Conservation (phyloP, 352 stramenopile genomes). For the Blastocystis sp. region DNA sequence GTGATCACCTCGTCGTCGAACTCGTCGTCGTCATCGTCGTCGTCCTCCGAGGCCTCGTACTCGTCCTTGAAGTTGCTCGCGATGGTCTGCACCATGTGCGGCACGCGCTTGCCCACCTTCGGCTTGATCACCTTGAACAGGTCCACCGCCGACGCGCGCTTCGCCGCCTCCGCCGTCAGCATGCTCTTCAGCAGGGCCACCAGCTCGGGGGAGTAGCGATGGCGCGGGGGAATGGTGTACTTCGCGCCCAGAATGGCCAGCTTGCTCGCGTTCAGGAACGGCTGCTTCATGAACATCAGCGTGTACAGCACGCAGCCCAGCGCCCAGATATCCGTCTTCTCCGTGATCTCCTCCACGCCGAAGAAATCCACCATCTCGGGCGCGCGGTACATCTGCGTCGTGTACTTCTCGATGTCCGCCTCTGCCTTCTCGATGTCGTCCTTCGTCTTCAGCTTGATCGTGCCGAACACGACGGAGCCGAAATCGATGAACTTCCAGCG, state of each 20-base stretch:
- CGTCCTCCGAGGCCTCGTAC: slow-evolving; percentile 1
- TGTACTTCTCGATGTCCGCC: slow-evolving; percentile 90
- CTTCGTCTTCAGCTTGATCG: slow-evolving; percentile 80
- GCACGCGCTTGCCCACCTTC: slow-evolving; percentile 53
- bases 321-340: slow-evolving; percentile 87
- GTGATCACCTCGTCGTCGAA: slow-evolving; percentile 62
- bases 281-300: slow-evolving; percentile 89
- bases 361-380: slow-evolving; percentile 94
- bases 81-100: not conserved
- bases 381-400: slow-evolving; percentile 92
- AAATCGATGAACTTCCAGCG: slow-evolving; percentile 89
- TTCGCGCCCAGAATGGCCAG: slow-evolving; percentile 86
- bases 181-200: slow-evolving; percentile 85
- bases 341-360: slow-evolving; percentile 83
- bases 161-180: slow-evolving; percentile 83
- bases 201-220: slow-evolving; percentile 82
- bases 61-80: slow-evolving; percentile 26
- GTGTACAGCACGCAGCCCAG: slow-evolving; percentile 92
- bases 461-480: slow-evolving; percentile 79
- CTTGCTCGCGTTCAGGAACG: slow-evolving; percentile 87
- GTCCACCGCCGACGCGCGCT: slow-evolving; percentile 84
- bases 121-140: slow-evolving; percentile 77
- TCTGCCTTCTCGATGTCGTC: slow-evolving; percentile 81
- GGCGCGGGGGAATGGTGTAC: slow-evolving; percentile 85
- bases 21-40: not conserved